phyloP scores from a whole-genome alignment of 2,329 filamentous ascomycete genomes.

The Microsporum ferrugineum region DNA sequence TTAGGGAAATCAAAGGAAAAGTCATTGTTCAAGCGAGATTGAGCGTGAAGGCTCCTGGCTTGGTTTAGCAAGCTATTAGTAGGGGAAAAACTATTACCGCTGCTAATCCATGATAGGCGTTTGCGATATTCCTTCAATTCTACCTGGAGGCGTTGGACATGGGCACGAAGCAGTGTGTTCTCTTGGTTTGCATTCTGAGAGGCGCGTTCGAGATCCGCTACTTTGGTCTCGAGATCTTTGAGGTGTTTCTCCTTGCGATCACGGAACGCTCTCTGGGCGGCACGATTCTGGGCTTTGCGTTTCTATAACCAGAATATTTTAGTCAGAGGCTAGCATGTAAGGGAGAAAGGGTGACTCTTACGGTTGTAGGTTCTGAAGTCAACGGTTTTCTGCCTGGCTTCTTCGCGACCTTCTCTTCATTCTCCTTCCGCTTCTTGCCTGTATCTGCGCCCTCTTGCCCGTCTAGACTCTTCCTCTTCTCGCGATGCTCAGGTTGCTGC shows the following conservation, averaged over 20 bases:
- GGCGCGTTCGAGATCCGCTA: constrained; percentile 59
- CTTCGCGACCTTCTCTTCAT: constrained; percentile 76
- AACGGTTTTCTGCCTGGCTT: constrained; percentile 94
- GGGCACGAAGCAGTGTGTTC: constrained; percentile 70
- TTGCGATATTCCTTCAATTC: constrained; percentile 89
- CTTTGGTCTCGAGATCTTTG: constrained; percentile 44
- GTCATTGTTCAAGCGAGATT: constrained; percentile 57
- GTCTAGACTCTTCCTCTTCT: constrained; percentile 47
- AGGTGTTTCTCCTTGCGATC: constrained; percentile 80
- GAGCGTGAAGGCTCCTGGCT: constrained; percentile 40
- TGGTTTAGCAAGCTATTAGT: constrained; percentile 35
- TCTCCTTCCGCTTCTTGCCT: constrained; percentile 62
- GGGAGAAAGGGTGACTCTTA: constrained; percentile 44
- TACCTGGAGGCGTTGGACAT: constrained; percentile 74
- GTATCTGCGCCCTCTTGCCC: constrained; percentile 52
- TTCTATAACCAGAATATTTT: constrained; percentile 25
- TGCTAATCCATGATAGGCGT: constrained; percentile 55
- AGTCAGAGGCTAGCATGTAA: constrained; percentile 5
- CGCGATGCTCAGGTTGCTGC: constrained; percentile 42
- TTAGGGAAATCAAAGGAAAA: constrained; percentile 96
- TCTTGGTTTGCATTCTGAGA: constrained; percentile 76
- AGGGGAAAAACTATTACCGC: constrained; percentile 37
- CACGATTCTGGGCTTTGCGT: constrained; percentile 82
- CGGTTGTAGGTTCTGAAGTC: constrained; percentile 88
- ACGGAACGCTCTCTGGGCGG: constrained; percentile 83